Evolutionary conservation across 179 eudicot species (phyloP).

Genomic region (Amaranthus tricolor): DNA sequence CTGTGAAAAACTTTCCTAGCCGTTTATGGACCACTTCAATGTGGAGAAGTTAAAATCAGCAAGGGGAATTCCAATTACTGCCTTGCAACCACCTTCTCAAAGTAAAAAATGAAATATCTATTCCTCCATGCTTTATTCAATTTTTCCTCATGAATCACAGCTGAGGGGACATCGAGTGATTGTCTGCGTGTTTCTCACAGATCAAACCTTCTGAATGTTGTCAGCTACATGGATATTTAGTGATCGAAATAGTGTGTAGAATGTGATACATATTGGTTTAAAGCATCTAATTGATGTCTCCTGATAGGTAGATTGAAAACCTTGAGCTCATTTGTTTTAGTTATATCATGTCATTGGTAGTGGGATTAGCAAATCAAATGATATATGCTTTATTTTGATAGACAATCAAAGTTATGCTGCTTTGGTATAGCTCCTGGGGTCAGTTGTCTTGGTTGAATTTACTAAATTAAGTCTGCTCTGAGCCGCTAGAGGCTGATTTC

Average conservation of each 20-base stretch:
- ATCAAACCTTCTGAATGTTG: neutral
- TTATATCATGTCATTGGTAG: neutral
- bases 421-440: neutral
- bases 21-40: conserved; percentile 3
- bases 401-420: neutral
- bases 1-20: neutral
- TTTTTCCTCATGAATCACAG: neutral
- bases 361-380: neutral
- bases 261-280: neutral
- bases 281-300: neutral
- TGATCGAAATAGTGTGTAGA: neutral
- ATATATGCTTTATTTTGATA: neutral
- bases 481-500: neutral
- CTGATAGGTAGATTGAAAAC: neutral
- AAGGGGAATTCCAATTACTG: neutral
- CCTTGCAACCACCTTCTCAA: neutral
- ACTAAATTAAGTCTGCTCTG: neutral
- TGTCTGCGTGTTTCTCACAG: neutral
- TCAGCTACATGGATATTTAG: neutral
- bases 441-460: neutral
- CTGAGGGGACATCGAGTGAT: neutral
- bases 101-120: neutral
- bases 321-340: neutral
- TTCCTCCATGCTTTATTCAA: neutral
- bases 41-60: neutral